phyloP scores from a whole-genome alignment of 2,329 filamentous ascomycete genomes.

The Zopfia rhizophila region DNA sequence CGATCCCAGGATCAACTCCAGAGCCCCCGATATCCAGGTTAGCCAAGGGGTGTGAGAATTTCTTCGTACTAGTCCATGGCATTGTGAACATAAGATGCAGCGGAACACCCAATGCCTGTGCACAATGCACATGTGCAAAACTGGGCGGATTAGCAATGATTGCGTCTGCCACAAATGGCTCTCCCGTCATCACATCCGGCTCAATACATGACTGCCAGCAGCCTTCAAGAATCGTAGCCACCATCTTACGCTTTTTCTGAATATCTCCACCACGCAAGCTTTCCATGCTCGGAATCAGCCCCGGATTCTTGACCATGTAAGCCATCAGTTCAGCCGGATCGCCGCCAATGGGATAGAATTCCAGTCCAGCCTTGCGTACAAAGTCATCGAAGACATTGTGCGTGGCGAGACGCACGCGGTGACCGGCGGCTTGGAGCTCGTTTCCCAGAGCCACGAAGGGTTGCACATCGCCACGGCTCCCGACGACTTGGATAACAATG shows the following conservation, averaged over 20 bases:
- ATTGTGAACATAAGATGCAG: constrained; percentile 86
- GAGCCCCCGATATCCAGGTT: constrained; percentile 57
- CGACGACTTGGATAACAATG: constrained; percentile 67
- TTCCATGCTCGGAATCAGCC: constrained; percentile 46
- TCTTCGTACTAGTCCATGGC: constrained; percentile 60
- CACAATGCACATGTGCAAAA: constrained; percentile 77
- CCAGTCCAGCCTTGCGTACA: constrained; percentile 30
- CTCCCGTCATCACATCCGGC: constrained; percentile 42
- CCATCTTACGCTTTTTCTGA: constrained; percentile 26
- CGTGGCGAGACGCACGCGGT: constrained; percentile 42
- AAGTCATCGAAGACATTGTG: constrained; percentile 32
- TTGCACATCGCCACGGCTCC: constrained; percentile 65
- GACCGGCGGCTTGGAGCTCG: constrained; percentile 27
- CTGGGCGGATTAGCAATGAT: constrained; percentile 80
- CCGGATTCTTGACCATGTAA: constrained; percentile 62
- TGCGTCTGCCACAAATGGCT: constrained; percentile 82
- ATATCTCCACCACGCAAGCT: constrained; percentile 45
- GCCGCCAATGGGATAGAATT: constrained; percentile 51
- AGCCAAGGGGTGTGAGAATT: constrained; percentile 62
- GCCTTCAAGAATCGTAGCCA: constrained; percentile 43
- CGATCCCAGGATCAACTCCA: constrained; percentile 43
- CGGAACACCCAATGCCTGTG: constrained; percentile 77
- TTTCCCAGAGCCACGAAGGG: constrained; percentile 35
- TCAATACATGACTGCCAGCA: constrained; percentile 50
- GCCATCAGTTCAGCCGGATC: constrained; percentile 59